Conservation (phyloP, 768 basidiomycete genomes). For the Pleurotus salmoneostramineus region DNA sequence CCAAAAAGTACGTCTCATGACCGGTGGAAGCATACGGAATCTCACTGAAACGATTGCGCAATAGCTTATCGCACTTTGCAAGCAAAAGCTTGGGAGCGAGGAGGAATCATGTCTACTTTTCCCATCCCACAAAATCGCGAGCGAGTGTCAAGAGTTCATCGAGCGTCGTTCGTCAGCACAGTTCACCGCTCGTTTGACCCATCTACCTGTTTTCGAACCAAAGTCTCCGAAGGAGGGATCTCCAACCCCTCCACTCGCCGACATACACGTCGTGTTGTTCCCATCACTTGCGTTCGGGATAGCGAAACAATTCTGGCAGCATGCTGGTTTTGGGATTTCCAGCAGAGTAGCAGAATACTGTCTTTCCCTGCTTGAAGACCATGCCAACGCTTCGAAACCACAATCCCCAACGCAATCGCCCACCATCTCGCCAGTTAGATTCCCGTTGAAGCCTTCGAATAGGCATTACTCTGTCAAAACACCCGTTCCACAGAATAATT, state of each 20-base stretch:
- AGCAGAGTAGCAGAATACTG: slow-evolving; percentile 67
- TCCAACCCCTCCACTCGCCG: slow-evolving; percentile 26
- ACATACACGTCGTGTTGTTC: slow-evolving; percentile 62
- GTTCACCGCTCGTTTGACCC: slow-evolving; percentile 40
- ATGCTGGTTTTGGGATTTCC: slow-evolving; percentile 68
- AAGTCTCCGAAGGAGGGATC: background rate
- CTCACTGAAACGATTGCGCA: too few relatives aligned
- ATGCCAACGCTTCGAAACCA: slow-evolving; percentile 3
- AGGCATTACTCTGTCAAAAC: slow-evolving; percentile 34
- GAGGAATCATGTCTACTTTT: slow-evolving; percentile 63
- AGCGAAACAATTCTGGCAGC: slow-evolving; percentile 80
- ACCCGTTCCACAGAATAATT: background rate
- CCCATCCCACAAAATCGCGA: slow-evolving; percentile 52
- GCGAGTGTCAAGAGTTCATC: slow-evolving; percentile 56
- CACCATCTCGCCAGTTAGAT: slow-evolving; percentile 4
- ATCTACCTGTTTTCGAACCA: slow-evolving; percentile 46
- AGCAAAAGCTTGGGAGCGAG: slow-evolving; percentile 52
- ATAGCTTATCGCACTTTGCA: slow-evolving; percentile 61
- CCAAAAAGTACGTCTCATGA: slow-evolving; percentile 47
- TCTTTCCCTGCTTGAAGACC: slow-evolving; percentile 47
- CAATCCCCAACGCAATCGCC: slow-evolving; percentile 8
- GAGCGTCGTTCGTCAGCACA: slow-evolving; percentile 24
- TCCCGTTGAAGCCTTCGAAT: slow-evolving; percentile 27
- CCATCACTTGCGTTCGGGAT: slow-evolving; percentile 38
- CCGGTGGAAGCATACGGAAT: too few relatives aligned